Evolutionary conservation across 2,329 filamentous ascomycete genomes (phyloP).

Genomic region (Chaetomium sp.): DNA sequence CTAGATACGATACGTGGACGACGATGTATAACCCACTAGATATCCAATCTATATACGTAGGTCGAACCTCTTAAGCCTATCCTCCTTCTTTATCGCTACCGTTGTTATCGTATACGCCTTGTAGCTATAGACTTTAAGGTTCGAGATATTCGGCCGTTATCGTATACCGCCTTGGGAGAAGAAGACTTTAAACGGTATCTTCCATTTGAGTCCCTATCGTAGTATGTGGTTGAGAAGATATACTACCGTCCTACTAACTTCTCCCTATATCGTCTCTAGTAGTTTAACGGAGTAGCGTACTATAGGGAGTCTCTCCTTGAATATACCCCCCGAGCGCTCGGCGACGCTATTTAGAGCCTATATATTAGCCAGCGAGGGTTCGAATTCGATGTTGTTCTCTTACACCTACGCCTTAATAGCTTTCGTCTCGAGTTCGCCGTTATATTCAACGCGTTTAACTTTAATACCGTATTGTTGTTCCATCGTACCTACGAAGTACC

Average conservation of each 20-base stretch:
- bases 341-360: constrained; percentile 11
- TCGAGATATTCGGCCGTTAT: no score
- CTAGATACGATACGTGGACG: constrained; percentile 24
- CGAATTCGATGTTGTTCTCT: neutral
- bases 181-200: neutral
- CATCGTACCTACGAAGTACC: no score
- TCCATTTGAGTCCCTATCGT: neutral
- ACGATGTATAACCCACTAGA: constrained; percentile 19
- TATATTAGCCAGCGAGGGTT: constrained; percentile 7
- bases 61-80: neutral
- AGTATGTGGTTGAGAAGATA: neutral
- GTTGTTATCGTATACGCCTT: constrained; percentile 1
- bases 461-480: no score
- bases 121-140: no score
- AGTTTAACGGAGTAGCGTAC: neutral
- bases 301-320: neutral
- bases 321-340: constrained; percentile 13
- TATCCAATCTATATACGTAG: no score
- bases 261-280: neutral
- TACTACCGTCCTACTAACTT: neutral
- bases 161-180: no score
- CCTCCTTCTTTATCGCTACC: neutral
- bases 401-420: neutral
- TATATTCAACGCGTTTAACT: no score
- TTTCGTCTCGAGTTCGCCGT: no score